phyloP scores from a whole-genome alignment of 2,329 filamentous ascomycete species.

The Paraphoma sp. region DNA sequence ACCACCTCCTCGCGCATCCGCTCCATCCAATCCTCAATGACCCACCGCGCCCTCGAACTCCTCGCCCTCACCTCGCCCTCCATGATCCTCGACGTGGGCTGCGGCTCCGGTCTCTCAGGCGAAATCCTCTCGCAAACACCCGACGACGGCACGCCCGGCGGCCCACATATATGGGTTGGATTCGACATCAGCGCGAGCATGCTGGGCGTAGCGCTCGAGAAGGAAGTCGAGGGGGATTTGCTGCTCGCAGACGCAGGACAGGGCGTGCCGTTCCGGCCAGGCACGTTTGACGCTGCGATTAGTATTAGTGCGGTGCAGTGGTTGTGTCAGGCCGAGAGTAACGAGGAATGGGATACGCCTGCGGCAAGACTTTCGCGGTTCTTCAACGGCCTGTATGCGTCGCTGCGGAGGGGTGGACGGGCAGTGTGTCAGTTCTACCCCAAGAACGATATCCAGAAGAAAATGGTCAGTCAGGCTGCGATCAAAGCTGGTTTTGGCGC shows the following conservation, averaged over 20 bases:
- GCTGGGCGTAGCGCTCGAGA: conserved; percentile 91
- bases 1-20: conserved; percentile 95
- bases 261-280: conserved; percentile 90
- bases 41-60: conserved; percentile 87
- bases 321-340: conserved; percentile 94
- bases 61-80: conserved; percentile 81
- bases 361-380: conserved; percentile 81
- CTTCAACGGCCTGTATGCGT: conserved; percentile 90
- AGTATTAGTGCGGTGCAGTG: conserved; percentile 97
- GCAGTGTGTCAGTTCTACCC: conserved; percentile 99
- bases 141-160: conserved; percentile 68
- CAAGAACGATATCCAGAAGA: conserved; percentile 89
- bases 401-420: conserved; percentile 79
- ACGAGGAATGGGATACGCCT: conserved; percentile 72
- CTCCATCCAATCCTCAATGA: conserved; percentile 95
- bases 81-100: conserved; percentile 94
- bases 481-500: conserved; percentile 95
- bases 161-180: conserved; percentile 94
- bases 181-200: conserved; percentile 97
- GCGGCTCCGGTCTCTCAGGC: conserved; percentile 91
- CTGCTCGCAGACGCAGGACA: conserved; percentile 94
- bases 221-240: conserved; percentile 93
- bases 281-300: conserved; percentile 92
- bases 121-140: conserved; percentile 83
- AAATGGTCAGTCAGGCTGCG: conserved; percentile 90